Conservation (phyloP, 2,329 filamentous ascomycete species). For the Immersiporthe knoxdaviesiana region DNA sequence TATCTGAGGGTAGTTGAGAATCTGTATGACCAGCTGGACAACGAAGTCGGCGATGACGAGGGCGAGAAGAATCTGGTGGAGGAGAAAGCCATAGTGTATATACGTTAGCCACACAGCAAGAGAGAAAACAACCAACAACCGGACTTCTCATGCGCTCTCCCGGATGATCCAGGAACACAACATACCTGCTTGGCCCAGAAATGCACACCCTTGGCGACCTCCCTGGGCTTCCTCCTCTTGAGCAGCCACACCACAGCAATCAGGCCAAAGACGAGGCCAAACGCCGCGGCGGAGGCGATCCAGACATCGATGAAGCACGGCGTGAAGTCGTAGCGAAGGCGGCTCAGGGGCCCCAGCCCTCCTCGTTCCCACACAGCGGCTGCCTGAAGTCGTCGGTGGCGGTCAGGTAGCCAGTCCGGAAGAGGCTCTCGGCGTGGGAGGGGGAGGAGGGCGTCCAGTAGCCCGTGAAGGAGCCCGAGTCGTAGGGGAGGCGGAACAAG, state of each 20-base stretch:
- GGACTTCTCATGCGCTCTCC: no score
- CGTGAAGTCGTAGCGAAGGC: slow-evolving; percentile 88
- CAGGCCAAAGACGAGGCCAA: slow-evolving; percentile 77
- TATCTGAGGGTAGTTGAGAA: slow-evolving; percentile 66
- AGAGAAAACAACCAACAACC: no score
- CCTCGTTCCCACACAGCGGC: slow-evolving; percentile 82
- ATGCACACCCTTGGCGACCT: slow-evolving; percentile 81
- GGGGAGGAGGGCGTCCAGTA: slow-evolving; percentile 41
- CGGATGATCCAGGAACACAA: neutral
- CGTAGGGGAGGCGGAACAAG: slow-evolving; percentile 36
- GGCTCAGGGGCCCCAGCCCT: slow-evolving; percentile 95
- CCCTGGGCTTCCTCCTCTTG: slow-evolving; percentile 66
- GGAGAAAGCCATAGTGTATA: neutral
- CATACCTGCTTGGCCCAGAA: slow-evolving; percentile 89
- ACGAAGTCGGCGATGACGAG: slow-evolving; percentile 69
- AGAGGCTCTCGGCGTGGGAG: slow-evolving; percentile 47
- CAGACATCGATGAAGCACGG: slow-evolving; percentile 96
- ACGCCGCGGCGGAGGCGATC: slow-evolving; percentile 76
- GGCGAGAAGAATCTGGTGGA: slow-evolving; percentile 65
- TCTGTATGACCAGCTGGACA: slow-evolving; percentile 76
- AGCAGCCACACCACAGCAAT: slow-evolving; percentile 81
- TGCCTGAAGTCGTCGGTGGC: slow-evolving; percentile 58
- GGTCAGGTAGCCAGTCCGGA: slow-evolving; percentile 62
- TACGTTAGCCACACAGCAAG: slow-evolving; percentile 22
- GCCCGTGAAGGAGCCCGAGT: slow-evolving; percentile 65